Evolutionary conservation across 2,329 filamentous ascomycete species (phyloP), one percentile per base, ranked within the genome.

Genomic region (Alternaria tenuissima): DNA sequence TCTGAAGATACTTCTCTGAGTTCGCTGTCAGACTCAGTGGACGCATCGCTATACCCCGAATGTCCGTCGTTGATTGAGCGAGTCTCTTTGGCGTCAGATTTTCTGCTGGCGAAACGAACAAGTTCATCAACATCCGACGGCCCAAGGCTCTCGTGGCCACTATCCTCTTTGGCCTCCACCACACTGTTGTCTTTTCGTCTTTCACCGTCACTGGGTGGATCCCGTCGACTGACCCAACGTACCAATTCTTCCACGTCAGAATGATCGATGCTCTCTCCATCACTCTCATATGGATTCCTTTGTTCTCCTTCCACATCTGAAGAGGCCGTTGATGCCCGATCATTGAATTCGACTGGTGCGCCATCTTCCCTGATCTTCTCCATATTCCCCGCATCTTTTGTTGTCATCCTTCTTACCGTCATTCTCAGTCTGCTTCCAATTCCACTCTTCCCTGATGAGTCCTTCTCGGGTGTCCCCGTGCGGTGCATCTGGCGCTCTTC

Each of bases 201-300:
- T 62, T 75, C 71, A n/a, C 70, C 70, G 24, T 74, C 71, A 24
- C 70, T 72, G 7, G 71, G 66, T n/a, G 67, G 64, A 54, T 75
- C 73, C 36, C 68, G 62, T 57, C 69, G 62, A 46, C 73, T 76
- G 7, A 77, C 71, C 76, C 75, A 78, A 30, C 74, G 70, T 16
- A 76, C 68, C 4, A 78, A 26, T 1, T 76, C 75, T 24, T 78
- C 75, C 3, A 76, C 67, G 56, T 76, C 70, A 0, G 70, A 73
- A 38, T 77, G 66, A n/a, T 73, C 36, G 18, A 78, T 72, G 20
- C 71, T 73, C 12, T 66, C 68, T 18, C 67, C 61, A 18, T 69
- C 67, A 24, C 60, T 63, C 9, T 69, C 64, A 4, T 55, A 60
- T 1, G 36, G 44, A 7, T 59, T 60, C 55, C 56, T 61, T 1